Base-by-base conservation (phyloP, 306 rosid genomes). In the Acmispon strigosus region DNA sequence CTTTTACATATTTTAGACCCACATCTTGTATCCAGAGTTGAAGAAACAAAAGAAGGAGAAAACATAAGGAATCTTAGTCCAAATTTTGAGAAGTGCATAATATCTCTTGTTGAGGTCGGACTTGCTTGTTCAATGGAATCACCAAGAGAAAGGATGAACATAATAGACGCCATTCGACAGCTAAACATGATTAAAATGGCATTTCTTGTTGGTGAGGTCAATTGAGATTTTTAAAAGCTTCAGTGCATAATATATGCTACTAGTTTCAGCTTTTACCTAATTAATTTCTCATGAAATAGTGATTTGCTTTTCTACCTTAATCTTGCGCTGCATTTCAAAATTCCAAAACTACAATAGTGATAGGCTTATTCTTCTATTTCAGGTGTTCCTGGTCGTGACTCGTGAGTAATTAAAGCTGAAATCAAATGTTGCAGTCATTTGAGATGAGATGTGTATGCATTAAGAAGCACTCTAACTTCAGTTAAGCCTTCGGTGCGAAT, bases 71-170 rank as follows among this genome's bases (percentile, higher is more conserved):
- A 15, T 11, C n/a, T 51, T 2, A 7, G 1, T 41, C 43, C 49
- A 16, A 43, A 7, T 3, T 9, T 19, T 27, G 18, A 47, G 17
- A 48, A 62, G 1, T 53, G 63, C 13, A 45, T 69, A 16, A 1
- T 42, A 18, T 68, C 56, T 17, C 44, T 73, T 4, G 70, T 66
- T 32, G 10, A 20, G 37, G 52, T 66, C 18, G 73, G 41, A 44
- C 69, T 80, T 45, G 69, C 47, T 41, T 62, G 80, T 27, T 74
- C 74, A 2, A 6, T 69, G 13, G 73, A 62, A 20, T 75, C 52
- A 8, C 77, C 69, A 2, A 62, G 47, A 19, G 74, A 55, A 47
- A 80, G 84, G 50, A 63, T 71, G 67, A 29, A 14, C 10, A 80
- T 58, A 49, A 8, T 47, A 15, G 53, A 75, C 14, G 78, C 58